phyloP scores from a whole-genome alignment of 164 flowering plant genomes.

The Platanus orientalis region DNA sequence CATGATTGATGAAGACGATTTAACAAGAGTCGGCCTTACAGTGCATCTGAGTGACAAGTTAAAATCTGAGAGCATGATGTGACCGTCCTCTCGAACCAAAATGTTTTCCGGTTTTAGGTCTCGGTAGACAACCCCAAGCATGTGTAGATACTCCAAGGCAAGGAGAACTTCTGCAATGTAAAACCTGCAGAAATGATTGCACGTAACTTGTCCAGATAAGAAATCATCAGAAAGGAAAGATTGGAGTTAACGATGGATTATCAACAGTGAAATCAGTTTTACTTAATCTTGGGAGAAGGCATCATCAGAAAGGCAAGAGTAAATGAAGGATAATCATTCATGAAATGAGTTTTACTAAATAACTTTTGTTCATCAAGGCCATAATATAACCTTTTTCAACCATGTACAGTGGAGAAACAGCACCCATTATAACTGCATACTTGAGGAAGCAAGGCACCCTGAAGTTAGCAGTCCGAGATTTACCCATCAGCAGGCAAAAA shows the following conservation, averaged over 20 bases:
- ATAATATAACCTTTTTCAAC: too few relatives aligned
- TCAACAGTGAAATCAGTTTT: too few relatives aligned
- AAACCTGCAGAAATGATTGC: slow-evolving; percentile 47
- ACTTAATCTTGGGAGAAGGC: too few relatives aligned
- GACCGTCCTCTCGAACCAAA: slow-evolving; percentile 86
- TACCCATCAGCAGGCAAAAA: too few relatives aligned
- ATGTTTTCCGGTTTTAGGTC: slow-evolving; percentile 90
- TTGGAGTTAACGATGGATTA: background rate
- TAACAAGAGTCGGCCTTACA: slow-evolving; percentile 55
- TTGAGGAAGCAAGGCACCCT: too few relatives aligned
- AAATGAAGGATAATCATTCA: too few relatives aligned
- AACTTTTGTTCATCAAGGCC: too few relatives aligned
- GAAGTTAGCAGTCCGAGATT: too few relatives aligned
- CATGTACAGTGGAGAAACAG: too few relatives aligned
- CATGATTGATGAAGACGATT: slow-evolving; percentile 34
- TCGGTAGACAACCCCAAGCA: slow-evolving; percentile 92
- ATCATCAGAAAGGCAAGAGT: too few relatives aligned
- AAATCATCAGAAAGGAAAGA: background rate
- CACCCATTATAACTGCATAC: too few relatives aligned
- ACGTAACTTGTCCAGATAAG: slow-evolving; percentile 2
- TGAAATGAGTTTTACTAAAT: too few relatives aligned
- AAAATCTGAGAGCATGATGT: slow-evolving; percentile 88
- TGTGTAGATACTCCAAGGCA: slow-evolving; percentile 87
- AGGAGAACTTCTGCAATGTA: slow-evolving; percentile 85
- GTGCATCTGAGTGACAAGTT: slow-evolving; percentile 75